Percentiles rank a stretch among this genome's conserved stretches.
Evolutionary conservation across 495 filamentous ascomycete species (phyloP).

Genomic region (Friedmanniomyces simplex): DNA sequence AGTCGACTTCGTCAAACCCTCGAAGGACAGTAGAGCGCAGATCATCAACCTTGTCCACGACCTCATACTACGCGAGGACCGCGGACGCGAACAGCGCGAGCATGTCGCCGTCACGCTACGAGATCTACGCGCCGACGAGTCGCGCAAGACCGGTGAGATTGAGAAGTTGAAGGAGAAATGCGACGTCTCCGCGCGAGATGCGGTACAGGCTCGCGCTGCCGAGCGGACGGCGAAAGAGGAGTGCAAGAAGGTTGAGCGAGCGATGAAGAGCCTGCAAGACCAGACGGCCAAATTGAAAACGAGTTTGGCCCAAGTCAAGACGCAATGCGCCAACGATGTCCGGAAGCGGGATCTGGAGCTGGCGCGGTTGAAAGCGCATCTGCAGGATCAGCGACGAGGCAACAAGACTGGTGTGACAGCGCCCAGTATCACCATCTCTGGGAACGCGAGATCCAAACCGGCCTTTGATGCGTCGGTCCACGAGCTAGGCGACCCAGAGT

Average conservation of each 20-base stretch:
- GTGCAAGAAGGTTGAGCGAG: conserved; percentile 59
- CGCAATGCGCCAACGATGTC: conserved; percentile 83
- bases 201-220: conserved; percentile 62
- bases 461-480: conserved; percentile 33
- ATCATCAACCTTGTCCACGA: conserved; percentile 92
- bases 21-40: conserved; percentile 63
- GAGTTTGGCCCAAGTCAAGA: conserved; percentile 66
- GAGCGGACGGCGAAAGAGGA: conserved; percentile 59
- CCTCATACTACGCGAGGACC: conserved; percentile 64
- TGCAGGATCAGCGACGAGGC: conserved; percentile 42
- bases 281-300: conserved; percentile 69
- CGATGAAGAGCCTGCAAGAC: conserved; percentile 60
- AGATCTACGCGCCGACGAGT: conserved; percentile 53
- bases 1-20: conserved; percentile 69
- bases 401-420: conserved; percentile 38
- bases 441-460: conserved; percentile 15
- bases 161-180: conserved; percentile 57
- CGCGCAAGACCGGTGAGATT: conserved; percentile 23
- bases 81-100: conserved; percentile 55
- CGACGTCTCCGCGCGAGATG: conserved; percentile 61
- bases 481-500: conserved; percentile 48
- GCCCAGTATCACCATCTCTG: conserved; percentile 46
- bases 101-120: conserved; percentile 74
- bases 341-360: conserved; percentile 85
- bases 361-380: conserved; percentile 73